These are phyloP conservation scores for Punctularia strigosozonata DNA, from an alignment of 768 basidiomycete species.

Conservation along the genomic window DNA sequence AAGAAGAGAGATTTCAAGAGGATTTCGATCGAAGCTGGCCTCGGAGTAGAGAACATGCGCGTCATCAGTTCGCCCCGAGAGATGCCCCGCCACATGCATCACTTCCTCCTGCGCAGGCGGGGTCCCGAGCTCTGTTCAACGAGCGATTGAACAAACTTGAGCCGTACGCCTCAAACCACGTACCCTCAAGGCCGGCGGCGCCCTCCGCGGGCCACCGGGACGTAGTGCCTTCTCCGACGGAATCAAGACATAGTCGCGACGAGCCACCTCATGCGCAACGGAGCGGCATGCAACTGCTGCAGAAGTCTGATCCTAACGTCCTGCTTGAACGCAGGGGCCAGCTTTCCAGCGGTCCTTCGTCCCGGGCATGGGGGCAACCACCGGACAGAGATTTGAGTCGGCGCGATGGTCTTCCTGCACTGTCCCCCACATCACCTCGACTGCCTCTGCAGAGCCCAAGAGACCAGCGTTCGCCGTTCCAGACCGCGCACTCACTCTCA, in stretches of 20 bases:
- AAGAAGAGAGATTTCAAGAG: constrained; percentile 84
- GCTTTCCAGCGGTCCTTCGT: no score
- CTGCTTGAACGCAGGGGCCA: no score
- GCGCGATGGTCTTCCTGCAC: no score
- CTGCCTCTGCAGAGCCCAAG: no score
- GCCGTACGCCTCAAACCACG: constrained; percentile 53
- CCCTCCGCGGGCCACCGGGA: constrained; percentile 31
- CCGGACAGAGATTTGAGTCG: no score
- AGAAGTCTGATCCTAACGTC: constrained; percentile 34
- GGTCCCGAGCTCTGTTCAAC: constrained; percentile 82
- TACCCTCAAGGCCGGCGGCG: constrained; percentile 31
- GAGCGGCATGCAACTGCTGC: constrained; percentile 43
- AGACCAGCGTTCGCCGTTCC: no score
- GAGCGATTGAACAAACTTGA: constrained; percentile 87
- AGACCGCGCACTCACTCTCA: no score
- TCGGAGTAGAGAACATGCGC: constrained; percentile 49
- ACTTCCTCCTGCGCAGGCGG: constrained; percentile 39
- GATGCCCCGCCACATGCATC: constrained; percentile 7
- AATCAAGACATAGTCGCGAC: constrained; percentile 36
- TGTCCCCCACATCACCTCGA: no score
- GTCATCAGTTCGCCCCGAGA: constrained; percentile 27
- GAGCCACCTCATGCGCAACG: constrained; percentile 25
- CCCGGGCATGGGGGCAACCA: constrained; percentile 11
- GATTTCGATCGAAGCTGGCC: constrained; percentile 98
- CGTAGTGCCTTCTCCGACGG: constrained; percentile 21